Evolutionary conservation across 1,139 yeast species (phyloP).

Genomic region (Yamadazyma dushanensis): DNA sequence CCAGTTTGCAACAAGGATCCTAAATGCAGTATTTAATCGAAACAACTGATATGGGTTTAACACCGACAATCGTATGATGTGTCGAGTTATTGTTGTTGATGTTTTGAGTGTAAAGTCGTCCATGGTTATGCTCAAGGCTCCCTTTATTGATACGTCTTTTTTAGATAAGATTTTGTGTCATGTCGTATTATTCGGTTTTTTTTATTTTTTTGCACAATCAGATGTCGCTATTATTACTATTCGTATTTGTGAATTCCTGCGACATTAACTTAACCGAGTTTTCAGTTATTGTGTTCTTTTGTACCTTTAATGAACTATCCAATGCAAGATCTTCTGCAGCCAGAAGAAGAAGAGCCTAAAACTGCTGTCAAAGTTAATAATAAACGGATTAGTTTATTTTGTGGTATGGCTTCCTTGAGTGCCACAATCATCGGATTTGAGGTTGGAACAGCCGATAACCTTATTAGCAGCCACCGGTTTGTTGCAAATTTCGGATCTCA

Average conservation of each 20-base stretch:
- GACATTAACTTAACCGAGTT: conserved; percentile 3
- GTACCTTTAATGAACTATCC: background rate
- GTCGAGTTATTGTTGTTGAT: no score
- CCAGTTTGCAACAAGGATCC: no score
- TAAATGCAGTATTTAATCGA: no score
- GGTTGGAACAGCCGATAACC: conserved; percentile 31
- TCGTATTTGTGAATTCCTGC: conserved; percentile 2
- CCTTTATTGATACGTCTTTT: conserved; percentile 9
- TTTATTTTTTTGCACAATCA: background rate
- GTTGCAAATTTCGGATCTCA: conserved; percentile 5
- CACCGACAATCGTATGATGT: no score
- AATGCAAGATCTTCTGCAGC: background rate
- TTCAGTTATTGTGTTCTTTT: background rate
- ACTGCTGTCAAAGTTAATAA: conserved; percentile 2
- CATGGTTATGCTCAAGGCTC: no score
- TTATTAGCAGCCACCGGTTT: conserved; percentile 18
- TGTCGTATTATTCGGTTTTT: background rate
- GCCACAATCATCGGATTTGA: conserved; percentile 38
- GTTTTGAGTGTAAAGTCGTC: no score
- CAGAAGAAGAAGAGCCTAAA: background rate
- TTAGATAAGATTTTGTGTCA: conserved; percentile 16
- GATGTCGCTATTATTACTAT: conserved; percentile 1
- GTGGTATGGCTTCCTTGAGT: conserved; percentile 14
- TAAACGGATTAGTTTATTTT: conserved; percentile 1
- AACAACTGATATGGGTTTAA: no score